A percentile compares a stretch with the other conserved stretches of the same genome.
phyloP scores from a whole-genome alignment of 192 early-diverging fungal species.

The Allomyces macrogynus region DNA sequence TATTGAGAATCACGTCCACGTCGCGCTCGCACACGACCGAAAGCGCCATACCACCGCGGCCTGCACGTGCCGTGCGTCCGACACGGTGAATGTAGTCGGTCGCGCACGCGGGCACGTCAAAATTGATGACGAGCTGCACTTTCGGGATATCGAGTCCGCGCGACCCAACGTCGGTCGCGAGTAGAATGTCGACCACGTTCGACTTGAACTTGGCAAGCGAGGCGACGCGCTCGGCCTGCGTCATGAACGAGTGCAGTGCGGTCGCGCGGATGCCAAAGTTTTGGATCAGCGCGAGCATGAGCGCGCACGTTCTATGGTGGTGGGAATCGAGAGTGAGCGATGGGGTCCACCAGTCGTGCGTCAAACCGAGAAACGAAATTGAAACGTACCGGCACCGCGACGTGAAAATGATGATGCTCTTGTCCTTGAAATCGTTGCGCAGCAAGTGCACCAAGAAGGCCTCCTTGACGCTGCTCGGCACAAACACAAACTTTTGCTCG shows the following conservation, averaged over 20 bases:
- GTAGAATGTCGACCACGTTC: constrained; percentile 64
- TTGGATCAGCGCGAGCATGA: constrained; percentile 62
- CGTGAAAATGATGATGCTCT: constrained; percentile 85
- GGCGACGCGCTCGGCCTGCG: constrained; percentile 70
- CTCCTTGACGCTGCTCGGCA: constrained; percentile 76
- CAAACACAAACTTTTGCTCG: constrained; percentile 75
- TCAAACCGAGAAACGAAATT: neutral
- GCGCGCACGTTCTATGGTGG: constrained; percentile 43
- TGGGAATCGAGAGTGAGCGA: too few relatives aligned
- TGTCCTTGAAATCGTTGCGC: constrained; percentile 40
- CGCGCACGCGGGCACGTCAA: constrained; percentile 83
- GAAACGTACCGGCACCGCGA: constrained; percentile 34
- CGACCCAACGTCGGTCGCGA: constrained; percentile 93
- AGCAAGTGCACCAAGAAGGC: constrained; percentile 69
- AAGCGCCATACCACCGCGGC: constrained; percentile 69
- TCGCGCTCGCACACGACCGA: constrained; percentile 74
- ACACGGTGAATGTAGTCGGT: constrained; percentile 97
- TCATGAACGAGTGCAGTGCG: constrained; percentile 81
- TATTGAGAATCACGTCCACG: constrained; percentile 68
- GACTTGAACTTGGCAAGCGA: constrained; percentile 84
- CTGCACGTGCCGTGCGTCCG: constrained; percentile 93
- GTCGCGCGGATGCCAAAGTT: constrained; percentile 81
- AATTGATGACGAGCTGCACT: constrained; percentile 83
- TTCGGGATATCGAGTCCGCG: constrained; percentile 95
- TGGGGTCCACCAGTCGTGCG: too few relatives aligned